Base-by-base conservation (phyloP, 2,329 filamentous ascomycete genomes). In the Aureobasidium subglaciale region DNA sequence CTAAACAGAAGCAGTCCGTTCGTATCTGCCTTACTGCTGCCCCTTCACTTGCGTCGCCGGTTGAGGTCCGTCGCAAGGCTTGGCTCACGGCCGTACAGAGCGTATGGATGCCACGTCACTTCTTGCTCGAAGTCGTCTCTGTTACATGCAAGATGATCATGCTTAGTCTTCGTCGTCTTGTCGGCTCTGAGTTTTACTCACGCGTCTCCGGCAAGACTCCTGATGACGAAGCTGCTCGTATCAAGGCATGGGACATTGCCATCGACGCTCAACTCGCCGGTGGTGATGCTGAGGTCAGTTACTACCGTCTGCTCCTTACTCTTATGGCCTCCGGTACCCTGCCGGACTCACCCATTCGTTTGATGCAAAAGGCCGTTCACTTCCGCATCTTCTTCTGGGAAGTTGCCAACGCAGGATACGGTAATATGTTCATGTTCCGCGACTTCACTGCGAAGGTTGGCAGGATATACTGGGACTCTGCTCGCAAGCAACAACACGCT, bases 41-140 rank as follows among this genome's bases (percentile, higher is more conserved):
- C 5, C 87, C 87, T 2, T 90, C 88, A 2, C 76, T 90, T 56
- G 84, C 88, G 3, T 91, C 90, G 0, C 86, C 91, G 0, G 90
- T 95, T 56, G 83, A 93, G 62, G 87, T 95, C 42, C 86, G 90
- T 49, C 84, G 87, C 58, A 88, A 90, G 68, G 91, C 91, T 29
- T 96, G 92, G 91, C 83, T 95, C 56, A 96, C 91, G 3, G 88
- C 91, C 7, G 86, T 96, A 58, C 91, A 96, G 71, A 92, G 87
- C 4, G 88, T 96, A 22, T 95, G 90, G 82, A 88, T 96, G 13
- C 92, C 92, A 10, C 83, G 86, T 18, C 89, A 95, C 69, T 91
- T 95, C 68, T 79, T 92, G 62, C 82, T 95, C 3, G 92, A 96
- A 69, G 86, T 88, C 55, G 84, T 88, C 15, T 91, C 90, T 3